These are phyloP conservation scores for Tolypocladium ovalisporum DNA, from an alignment of 2,329 filamentous ascomycete species.

Conservation along the genomic window DNA sequence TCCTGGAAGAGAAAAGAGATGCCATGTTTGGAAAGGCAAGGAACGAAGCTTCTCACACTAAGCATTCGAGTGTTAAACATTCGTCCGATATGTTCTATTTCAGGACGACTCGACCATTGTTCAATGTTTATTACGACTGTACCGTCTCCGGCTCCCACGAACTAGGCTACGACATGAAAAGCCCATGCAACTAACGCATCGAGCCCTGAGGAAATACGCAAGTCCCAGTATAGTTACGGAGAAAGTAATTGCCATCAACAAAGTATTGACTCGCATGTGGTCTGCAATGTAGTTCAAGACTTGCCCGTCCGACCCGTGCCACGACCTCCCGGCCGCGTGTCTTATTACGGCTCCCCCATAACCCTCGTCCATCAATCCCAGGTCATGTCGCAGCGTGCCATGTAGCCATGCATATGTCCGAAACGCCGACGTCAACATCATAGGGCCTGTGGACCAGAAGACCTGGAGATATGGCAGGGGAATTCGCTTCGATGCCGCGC, in stretches of 20 bases:
- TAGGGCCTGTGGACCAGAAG: conserved; percentile 14
- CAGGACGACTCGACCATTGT: not conserved
- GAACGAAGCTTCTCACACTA: too few relatives aligned
- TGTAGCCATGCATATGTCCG: conserved; percentile 8
- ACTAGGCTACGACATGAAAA: not conserved
- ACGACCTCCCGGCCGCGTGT: conserved; percentile 12
- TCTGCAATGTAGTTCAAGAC: conserved; percentile 11
- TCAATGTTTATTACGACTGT: not conserved
- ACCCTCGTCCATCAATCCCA: conserved; percentile 7
- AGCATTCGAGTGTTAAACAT: too few relatives aligned
- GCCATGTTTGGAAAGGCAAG: too few relatives aligned
- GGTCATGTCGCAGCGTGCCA: conserved; percentile 1
- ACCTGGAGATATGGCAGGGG: conserved; percentile 12
- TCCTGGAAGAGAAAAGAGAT: too few relatives aligned
- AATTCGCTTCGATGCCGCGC: conserved; percentile 3
- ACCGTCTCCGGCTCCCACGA: not conserved
- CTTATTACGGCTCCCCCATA: conserved; percentile 4
- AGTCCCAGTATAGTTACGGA: not conserved
- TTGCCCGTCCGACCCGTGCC: conserved; percentile 11
- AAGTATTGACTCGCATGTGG: not conserved
- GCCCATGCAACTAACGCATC: not conserved
- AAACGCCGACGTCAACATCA: conserved; percentile 12
- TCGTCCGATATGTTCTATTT: too few relatives aligned
- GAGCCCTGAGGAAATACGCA: not conserved
- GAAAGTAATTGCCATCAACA: not conserved